Evolutionary conservation across 2,329 filamentous ascomycete species (phyloP), one percentile per base, ranked within the genome.

Genomic region (Colletotrichum sp.): DNA sequence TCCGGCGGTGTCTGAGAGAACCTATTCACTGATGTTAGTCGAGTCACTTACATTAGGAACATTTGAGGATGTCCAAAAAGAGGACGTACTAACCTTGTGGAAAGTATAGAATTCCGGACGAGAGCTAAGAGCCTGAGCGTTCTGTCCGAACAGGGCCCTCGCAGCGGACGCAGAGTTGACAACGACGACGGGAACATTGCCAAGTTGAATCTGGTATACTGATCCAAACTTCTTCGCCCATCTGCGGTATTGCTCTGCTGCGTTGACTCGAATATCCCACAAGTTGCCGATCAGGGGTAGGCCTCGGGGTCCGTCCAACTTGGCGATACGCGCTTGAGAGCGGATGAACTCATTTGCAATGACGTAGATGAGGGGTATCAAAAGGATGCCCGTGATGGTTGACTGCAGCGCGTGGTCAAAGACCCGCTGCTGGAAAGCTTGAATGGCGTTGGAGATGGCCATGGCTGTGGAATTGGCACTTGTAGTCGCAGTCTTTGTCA

Each of bases 1-100:
- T 8, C 92, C 92, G 1, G 91, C 89, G 0, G 92, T 93, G 58
- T 92, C 91, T 4, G 91, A 92, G 3, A 93, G 85, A 4, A 93
- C 89, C 89, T 91, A 62, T 21, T 8, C 24, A 24, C 15, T 10
- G 8, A 21, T 34, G 16, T 21, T 13, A 26, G 3, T 13, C 13
- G 9, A 32, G 12, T 6, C 6, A 32, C 9, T 15, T 8, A 21
- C 10, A 48, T 15, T 1, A 15, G 2, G n/a, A 26, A 18, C n/a
- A 21, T 0, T n/a, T n/a, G 6, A 9, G 5, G 58, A 9, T 28
- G 0, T 34, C 1, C 8, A 5, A 61, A 4, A 13, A 5, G 18
- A 21, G n/a, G 12, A 0, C 8, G 7, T 21, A 32, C 32, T 26
- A 15, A 89, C 89, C 82, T 90, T 91, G 79, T 92, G 90, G 70